Evolutionary conservation across 805 yeast species (phyloP).

Genomic region (Candida alai): DNA sequence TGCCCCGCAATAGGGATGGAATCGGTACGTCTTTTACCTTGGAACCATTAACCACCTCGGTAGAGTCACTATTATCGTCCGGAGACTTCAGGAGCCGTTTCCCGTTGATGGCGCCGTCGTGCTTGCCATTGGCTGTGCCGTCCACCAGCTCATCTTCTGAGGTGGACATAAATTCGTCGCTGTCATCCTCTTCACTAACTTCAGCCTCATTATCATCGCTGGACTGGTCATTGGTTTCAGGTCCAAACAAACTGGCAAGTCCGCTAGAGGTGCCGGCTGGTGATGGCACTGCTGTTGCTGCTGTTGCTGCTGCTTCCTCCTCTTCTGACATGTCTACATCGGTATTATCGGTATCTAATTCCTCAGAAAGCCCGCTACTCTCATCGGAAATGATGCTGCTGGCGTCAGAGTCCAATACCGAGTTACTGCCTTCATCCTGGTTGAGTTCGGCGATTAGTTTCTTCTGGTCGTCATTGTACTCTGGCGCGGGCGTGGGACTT

Average conservation of each 20-base stretch:
- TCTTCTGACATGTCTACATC: constrained; percentile 1
- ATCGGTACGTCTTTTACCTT: constrained; percentile 62
- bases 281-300: too few relatives aligned
- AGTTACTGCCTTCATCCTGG: constrained; percentile 11
- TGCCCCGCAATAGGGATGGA: constrained; percentile 77
- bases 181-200: constrained; percentile 7
- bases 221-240: constrained; percentile 13
- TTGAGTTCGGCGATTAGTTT: constrained; percentile 22
- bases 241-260: constrained; percentile 10
- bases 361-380: constrained; percentile 2
- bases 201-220: constrained; percentile 12
- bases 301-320: constrained; percentile 1
- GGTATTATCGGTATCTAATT: constrained; percentile 1
- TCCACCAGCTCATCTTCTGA: constrained; percentile 7
- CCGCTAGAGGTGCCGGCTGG: constrained; percentile 1
- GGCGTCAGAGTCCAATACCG: constrained; percentile 9
- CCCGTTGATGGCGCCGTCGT: constrained; percentile 9
- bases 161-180: constrained; percentile 7
- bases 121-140: constrained; percentile 10
- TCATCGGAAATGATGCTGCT: constrained; percentile 8
- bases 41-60: constrained; percentile 38
- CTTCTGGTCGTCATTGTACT: constrained; percentile 32
- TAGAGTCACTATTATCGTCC: constrained; percentile 14
- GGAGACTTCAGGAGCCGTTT: constrained; percentile 9
- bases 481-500: constrained; percentile 2